These are phyloP conservation scores for Penicillium sp. DNA, from an alignment of 2,329 filamentous ascomycete genomes.

Conservation along the genomic window DNA sequence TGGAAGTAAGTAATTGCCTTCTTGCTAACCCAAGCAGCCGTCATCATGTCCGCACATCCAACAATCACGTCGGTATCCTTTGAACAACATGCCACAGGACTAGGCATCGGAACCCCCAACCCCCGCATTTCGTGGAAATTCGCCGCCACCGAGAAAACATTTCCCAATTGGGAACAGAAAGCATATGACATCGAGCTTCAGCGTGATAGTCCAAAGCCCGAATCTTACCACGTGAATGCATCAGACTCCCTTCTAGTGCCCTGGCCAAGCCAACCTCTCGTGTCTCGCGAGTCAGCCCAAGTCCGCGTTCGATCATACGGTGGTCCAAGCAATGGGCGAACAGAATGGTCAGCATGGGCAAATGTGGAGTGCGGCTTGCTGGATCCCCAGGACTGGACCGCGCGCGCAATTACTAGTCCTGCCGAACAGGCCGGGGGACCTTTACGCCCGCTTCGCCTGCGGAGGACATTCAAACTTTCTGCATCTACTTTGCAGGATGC, in stretches of 20 bases:
- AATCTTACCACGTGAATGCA: constrained; percentile 15
- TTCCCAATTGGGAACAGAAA: constrained; percentile 26
- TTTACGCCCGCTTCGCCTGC: constrained; percentile 35
- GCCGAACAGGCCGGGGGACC: constrained; percentile 21
- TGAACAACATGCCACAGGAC: constrained; percentile 21
- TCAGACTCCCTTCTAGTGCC: constrained; percentile 26
- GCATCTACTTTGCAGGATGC: constrained; percentile 25
- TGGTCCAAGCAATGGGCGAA: background rate
- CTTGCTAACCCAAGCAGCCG: background rate
- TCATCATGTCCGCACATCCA: constrained; percentile 8
- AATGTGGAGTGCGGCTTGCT: constrained; percentile 38
- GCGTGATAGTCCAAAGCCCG: background rate
- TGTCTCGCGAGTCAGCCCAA: constrained; percentile 17
- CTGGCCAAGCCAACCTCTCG: constrained; percentile 25
- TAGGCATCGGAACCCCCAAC: constrained; percentile 21
- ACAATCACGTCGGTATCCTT: constrained; percentile 10
- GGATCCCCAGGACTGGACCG: constrained; percentile 32
- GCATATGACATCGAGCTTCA: constrained; percentile 28
- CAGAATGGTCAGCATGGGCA: constrained; percentile 20
- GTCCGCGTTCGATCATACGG: constrained; percentile 20
- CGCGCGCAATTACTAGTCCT: constrained; percentile 13
- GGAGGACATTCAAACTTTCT: constrained; percentile 31
- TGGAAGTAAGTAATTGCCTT: too few relatives aligned
- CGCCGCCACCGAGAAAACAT: constrained; percentile 4
- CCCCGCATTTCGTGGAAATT: constrained; percentile 33